Evolutionary conservation across 768 basidiomycete genomes (phyloP), one percentile per base, ranked within the genome.

Genomic region (Tulasnella sp.): DNA sequence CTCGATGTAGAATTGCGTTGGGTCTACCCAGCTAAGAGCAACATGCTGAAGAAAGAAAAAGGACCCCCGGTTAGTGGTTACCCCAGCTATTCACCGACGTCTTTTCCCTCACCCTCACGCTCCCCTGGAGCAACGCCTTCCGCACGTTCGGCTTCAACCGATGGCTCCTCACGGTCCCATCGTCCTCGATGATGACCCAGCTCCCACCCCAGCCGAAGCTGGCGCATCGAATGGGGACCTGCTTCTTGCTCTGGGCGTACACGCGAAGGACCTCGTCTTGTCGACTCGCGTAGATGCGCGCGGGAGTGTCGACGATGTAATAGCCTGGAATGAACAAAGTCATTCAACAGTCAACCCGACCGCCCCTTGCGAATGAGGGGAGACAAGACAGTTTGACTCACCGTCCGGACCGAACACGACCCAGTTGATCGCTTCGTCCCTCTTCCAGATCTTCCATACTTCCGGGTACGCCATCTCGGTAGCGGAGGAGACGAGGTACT

Each of bases 401-500:
- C 61, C 61, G 5, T 74, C 32, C 4, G 73, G 73, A 35, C 73
- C 73, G 51, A 74, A 74, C 26, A 44, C 73, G 18, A 74, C 44
- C 73, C 73, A 74, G 29, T 74, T 74, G 46, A 74, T 74, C 46
- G 39, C 26, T 20, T 35, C 46, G 73, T 74, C 73, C 23, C 32
- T 55, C 46, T 74, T 74, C 73, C 39, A 74, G 32, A 74, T 55
- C 32, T 74, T 48, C 73, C 73, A 74, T 0, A 74, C 73, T n/a
- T 74, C 73, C 0, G 73, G 73, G 51, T 74, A 74, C 5, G 73
- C 44, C 40, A 48, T 48, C 6, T 74, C 39, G n/a, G 73, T 74
- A 2, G 39, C 73, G 1, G 20, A n/a, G 15, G 73, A 48, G 26
- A 74, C 73, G 44, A 44, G 40, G 51, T 44, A 35, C 44, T 20